Base-by-base conservation (phyloP, 2,329 filamentous ascomycete species). In the Phoma sp. region DNA sequence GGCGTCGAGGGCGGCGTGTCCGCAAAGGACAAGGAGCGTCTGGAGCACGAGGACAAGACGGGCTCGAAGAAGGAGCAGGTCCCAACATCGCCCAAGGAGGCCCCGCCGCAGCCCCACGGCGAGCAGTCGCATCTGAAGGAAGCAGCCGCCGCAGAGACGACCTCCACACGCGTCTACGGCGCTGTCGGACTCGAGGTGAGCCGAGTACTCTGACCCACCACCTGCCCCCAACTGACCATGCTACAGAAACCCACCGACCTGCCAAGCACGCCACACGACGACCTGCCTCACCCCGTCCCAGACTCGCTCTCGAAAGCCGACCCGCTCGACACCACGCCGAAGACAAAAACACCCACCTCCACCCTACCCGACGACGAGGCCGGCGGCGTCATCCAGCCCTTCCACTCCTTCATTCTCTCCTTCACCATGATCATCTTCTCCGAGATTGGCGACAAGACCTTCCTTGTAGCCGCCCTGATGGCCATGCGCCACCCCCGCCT, bases 361-460 rank as follows among this genome's bases (percentile, higher is more conserved):
- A 73, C 47, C 59, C 57, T 61, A 49, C 40, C 59, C 28, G 77
- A 78, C 4, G 80, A 83, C 6, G 83, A 83, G 9, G 69, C 69
- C 9, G 78, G 80, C 23, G 86, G 87, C 53, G 80, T 93, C 33
- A 92, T 93, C 55, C 89, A 87, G 59, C 91, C 91, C 15, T 80
- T 87, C 67, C 93, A 99, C 75, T 98, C 95, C 4, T 96, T 95
- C 69, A 71, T 96, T 11, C 87, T 98, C 26, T 96, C 95, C 14
- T 87, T 97, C 56, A 93, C 93, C 53, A 99, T 98, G 95, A 99
- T 99, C 67, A 81, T 98, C 59, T 89, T 98, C 66, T 97, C 93
- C 39, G 95, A 99, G 75, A 87, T 99, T 67, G 95, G 95, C 60
- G 95, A 99, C 84, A 99, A 99, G 80, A 99, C 95, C 0, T 99